phyloP scores from a whole-genome alignment of 2,329 filamentous ascomycete species.

The Plenodomus biglobosus region DNA sequence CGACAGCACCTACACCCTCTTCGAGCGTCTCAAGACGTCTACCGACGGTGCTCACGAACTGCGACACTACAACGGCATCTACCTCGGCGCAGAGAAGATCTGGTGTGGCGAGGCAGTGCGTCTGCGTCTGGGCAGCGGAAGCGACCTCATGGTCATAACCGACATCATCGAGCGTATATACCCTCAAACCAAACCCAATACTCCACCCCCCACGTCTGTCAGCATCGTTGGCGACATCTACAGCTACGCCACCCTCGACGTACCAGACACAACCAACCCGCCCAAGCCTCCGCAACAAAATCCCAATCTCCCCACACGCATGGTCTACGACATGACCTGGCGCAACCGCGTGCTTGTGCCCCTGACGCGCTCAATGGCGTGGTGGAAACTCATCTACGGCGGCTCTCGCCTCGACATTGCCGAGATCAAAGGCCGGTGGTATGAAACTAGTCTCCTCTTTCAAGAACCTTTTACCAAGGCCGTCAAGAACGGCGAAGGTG shows the following conservation, averaged over 20 bases:
- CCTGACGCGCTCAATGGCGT: conserved; percentile 37
- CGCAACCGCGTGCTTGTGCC: conserved; percentile 50
- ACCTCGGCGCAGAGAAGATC: conserved; percentile 61
- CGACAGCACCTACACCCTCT: conserved; percentile 58
- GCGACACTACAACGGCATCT: conserved; percentile 56
- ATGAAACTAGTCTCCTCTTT: conserved; percentile 57
- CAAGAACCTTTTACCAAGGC: conserved; percentile 34
- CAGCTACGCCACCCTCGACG: conserved; percentile 46
- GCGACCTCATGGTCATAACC: conserved; percentile 53
- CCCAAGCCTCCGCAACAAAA: conserved; percentile 44
- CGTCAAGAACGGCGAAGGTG: conserved; percentile 45
- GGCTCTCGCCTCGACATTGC: conserved; percentile 44
- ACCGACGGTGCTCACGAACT: conserved; percentile 44
- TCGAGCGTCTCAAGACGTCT: conserved; percentile 50
- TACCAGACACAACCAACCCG: conserved; percentile 31
- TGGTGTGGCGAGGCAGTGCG: conserved; percentile 62
- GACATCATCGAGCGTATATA: conserved; percentile 47
- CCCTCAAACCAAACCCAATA: conserved; percentile 9
- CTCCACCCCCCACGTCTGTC: conserved; percentile 22
- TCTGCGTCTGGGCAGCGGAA: conserved; percentile 49
- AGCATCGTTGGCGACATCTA: conserved; percentile 55
- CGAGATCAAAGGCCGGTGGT: conserved; percentile 63
- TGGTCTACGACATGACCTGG: conserved; percentile 55
- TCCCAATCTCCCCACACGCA: conserved; percentile 52
- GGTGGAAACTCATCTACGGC: conserved; percentile 49